Base-by-base conservation (phyloP, 352 stramenopile species). In the Phytophthora agathidicida region DNA sequence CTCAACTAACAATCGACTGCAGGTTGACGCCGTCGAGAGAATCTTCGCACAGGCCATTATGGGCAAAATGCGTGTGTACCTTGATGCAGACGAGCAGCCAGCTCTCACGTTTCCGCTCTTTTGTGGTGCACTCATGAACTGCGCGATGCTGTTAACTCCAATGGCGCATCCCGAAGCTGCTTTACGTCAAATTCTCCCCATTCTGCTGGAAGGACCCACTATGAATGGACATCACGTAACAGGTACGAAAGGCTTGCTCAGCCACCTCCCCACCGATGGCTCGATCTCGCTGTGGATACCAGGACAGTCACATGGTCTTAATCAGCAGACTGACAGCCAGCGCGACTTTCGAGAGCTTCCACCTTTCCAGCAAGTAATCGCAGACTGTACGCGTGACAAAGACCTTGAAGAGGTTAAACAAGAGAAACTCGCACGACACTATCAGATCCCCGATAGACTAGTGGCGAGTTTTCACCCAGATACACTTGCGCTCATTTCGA, bases 31-130 rank as follows among this genome's bases (percentile, higher is more conserved):
- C 11, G 60, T 82, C 5, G 78, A 86, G 50, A 45, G 39, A 17
- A 68, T 87, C 16, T 89, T 89, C 45, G 80, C 77, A 1, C 62
- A 86, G 33, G 76, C 80, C 0, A 66, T 73, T 9, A 58, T 89
- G 42, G 80, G 80, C 30, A 86, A 87, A 46, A 65, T 89, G 32
- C 75, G 80, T 23, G 61, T 77, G 33, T 86, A 84, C 30, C 41
- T 89, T 3, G 80, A 89, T 44, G 66, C 65, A 0, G 76, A 87
- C 7, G 66, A 51, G 1, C 50, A 75, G 23, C 80, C 80, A 10
- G 75, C 71, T 5, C 60, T 89, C 23, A 77, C 77, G 0, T 89
- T 89, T 47, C 60, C 68, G 10, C 64, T 79, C 13, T 89, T 89
- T 47, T 79, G 72, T 14, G 80, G 77, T 0, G 73, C 75, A 0